phyloP scores from a whole-genome alignment of 208 protist species.

The Trypanosoma mega region DNA sequence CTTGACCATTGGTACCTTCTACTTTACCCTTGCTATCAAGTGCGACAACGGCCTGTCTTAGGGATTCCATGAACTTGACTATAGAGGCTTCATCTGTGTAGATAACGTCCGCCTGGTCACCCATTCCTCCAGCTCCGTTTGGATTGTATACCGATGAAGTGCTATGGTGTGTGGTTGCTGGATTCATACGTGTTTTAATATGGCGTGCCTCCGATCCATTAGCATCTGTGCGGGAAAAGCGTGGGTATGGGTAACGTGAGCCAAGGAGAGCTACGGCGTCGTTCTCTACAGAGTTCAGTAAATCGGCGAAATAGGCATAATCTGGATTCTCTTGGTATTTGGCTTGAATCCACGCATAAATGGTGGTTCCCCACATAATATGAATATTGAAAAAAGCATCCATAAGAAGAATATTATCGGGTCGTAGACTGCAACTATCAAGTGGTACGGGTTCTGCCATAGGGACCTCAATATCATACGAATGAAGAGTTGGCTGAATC shows the following conservation, averaged over 20 bases:
- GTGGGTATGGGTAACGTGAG: slow-evolving; percentile 75
- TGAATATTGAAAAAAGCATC: slow-evolving; percentile 99
- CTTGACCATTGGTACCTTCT: neutral
- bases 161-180: slow-evolving; percentile 63
- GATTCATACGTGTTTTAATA: slow-evolving; percentile 88
- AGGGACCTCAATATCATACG: slow-evolving; percentile 91
- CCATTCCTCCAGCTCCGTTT: slow-evolving; percentile 10
- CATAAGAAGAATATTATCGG: slow-evolving; percentile 97
- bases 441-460: slow-evolving; percentile 90
- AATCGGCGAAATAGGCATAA: slow-evolving; percentile 71
- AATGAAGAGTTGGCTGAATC: slow-evolving; percentile 98
- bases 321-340: slow-evolving; percentile 91
- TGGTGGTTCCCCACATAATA: slow-evolving; percentile 95
- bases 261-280: slow-evolving; percentile 59
- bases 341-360: slow-evolving; percentile 94
- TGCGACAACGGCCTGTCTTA: slow-evolving; percentile 72
- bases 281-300: slow-evolving; percentile 65
- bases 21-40: neutral
- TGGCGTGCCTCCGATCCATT: slow-evolving; percentile 84
- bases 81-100: slow-evolving; percentile 86
- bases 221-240: slow-evolving; percentile 85
- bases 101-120: slow-evolving; percentile 57
- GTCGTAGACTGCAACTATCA: slow-evolving; percentile 82
- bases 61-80: slow-evolving; percentile 71
- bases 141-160: neutral